Evolutionary conservation across 2,329 filamentous ascomycete species (phyloP).

Genomic region (Nigrospora sphaerica): DNA sequence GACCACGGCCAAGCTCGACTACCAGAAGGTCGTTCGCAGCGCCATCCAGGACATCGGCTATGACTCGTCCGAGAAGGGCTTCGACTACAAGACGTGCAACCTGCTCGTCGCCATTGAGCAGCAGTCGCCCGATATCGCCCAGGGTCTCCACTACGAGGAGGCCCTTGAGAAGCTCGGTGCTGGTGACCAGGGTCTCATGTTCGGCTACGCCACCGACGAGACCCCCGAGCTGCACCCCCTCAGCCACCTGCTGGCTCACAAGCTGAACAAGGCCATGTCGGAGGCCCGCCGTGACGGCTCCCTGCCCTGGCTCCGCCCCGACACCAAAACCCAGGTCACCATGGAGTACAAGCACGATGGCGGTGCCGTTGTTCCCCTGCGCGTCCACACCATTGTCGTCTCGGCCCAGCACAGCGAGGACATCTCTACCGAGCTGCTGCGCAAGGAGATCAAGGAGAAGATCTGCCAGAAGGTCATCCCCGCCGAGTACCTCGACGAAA

Average conservation of each 20-base stretch:
- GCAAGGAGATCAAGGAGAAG: slow-evolving; percentile 93
- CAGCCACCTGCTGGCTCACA: slow-evolving; percentile 89
- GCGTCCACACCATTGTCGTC: slow-evolving; percentile 95
- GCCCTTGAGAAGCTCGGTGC: slow-evolving; percentile 96
- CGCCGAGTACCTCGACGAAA: slow-evolving; percentile 81
- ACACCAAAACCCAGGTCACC: slow-evolving; percentile 99
- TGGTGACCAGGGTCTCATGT: slow-evolving; percentile 99
- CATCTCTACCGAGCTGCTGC: slow-evolving; percentile 85
- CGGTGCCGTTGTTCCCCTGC: slow-evolving; percentile 83
- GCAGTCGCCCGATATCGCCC: slow-evolving; percentile 97
- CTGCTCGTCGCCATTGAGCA: slow-evolving; percentile 98
- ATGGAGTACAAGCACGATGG: slow-evolving; percentile 97
- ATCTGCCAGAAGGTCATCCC: slow-evolving; percentile 95
- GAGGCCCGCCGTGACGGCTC: slow-evolving; percentile 79
- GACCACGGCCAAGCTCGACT: slow-evolving; percentile 91
- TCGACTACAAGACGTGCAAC: slow-evolving; percentile 99
- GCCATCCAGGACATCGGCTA: slow-evolving; percentile 99
- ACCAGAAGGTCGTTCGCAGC: slow-evolving; percentile 93
- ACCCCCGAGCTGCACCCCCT: slow-evolving; percentile 95
- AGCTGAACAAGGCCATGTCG: slow-evolving; percentile 93
- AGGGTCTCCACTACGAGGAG: slow-evolving; percentile 97
- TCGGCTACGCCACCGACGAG: slow-evolving; percentile 99
- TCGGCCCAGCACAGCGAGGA: slow-evolving; percentile 88
- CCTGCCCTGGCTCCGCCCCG: slow-evolving; percentile 90
- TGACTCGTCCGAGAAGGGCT: slow-evolving; percentile 93